Evolutionary conservation across 1,139 yeast genomes (phyloP).

Genomic region (Saccharomyces hybrid): DNA sequence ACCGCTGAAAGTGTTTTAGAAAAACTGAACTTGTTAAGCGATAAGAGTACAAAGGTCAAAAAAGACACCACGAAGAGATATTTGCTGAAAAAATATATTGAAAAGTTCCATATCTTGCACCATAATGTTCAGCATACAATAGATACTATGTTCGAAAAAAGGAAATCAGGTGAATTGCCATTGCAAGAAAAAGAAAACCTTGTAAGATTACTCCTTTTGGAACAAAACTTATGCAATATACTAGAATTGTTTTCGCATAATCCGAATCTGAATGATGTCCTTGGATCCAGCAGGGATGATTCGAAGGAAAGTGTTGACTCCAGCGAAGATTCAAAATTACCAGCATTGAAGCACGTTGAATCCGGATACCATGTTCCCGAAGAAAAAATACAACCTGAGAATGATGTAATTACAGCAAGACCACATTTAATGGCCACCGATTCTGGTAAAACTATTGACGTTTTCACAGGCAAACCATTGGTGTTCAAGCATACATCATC

Average conservation of each 20-base stretch:
- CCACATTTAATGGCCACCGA: constrained; percentile 64
- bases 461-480: constrained; percentile 61
- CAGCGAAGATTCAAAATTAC: constrained; percentile 5
- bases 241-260: constrained; percentile 42
- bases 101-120: constrained; percentile 44
- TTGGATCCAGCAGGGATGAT: constrained; percentile 4
- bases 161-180: constrained; percentile 47
- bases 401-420: constrained; percentile 8
- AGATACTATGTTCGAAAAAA: constrained; percentile 49
- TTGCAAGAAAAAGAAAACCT: constrained; percentile 62
- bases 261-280: constrained; percentile 16
- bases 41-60: constrained; percentile 20
- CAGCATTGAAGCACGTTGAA: constrained; percentile 15
- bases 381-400: constrained; percentile 5
- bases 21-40: constrained; percentile 19
- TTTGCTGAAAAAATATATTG: constrained; percentile 39
- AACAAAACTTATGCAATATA: constrained; percentile 55
- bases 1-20: constrained; percentile 52
- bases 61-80: constrained; percentile 35
- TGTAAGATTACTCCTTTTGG: constrained; percentile 51
- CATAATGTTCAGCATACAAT: constrained; percentile 51
- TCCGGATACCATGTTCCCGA: constrained; percentile 7
- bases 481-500: constrained; percentile 49
- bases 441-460: constrained; percentile 55
- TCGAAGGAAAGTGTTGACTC: background rate